phyloP scores from a whole-genome alignment of 2,329 filamentous ascomycete genomes.

The Cladosporium sp. region DNA sequence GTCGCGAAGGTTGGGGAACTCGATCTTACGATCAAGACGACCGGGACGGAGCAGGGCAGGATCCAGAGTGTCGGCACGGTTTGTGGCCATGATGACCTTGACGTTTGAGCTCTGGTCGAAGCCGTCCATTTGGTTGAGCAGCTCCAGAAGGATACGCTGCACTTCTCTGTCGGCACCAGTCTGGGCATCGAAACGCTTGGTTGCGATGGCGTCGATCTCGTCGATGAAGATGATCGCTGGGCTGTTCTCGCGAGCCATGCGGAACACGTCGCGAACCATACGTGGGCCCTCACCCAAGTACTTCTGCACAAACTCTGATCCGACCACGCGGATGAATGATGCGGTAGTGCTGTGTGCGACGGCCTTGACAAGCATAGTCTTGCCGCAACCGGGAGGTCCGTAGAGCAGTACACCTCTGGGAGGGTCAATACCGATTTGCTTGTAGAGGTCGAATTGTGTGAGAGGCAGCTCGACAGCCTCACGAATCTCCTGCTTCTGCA shows the following conservation, averaged over 20 bases:
- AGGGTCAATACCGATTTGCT: constrained; percentile 98
- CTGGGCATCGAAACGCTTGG: constrained; percentile 98
- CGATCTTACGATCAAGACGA: constrained; percentile 95
- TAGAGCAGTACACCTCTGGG: constrained; percentile 95
- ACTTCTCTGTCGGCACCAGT: constrained; percentile 97
- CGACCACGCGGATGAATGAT: constrained; percentile 96
- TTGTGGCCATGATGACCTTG: constrained; percentile 99
- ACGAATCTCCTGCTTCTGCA: constrained; percentile 99
- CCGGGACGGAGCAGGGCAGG: constrained; percentile 91
- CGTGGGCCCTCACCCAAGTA: constrained; percentile 96
- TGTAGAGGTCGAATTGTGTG: constrained; percentile 97
- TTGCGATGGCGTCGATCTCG: constrained; percentile 97
- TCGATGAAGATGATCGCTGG: constrained; percentile 99
- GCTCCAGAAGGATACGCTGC: constrained; percentile 93
- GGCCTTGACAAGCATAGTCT: constrained; percentile 97
- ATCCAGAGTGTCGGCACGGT: constrained; percentile 95
- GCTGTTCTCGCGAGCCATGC: constrained; percentile 98
- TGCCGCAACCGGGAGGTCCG: constrained; percentile 91
- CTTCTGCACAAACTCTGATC: constrained; percentile 98
- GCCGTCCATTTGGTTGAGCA: constrained; percentile 99
- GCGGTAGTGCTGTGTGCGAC: constrained; percentile 98
- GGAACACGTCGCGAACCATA: constrained; percentile 98
- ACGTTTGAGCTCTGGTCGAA: constrained; percentile 99
- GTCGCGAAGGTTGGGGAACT: constrained; percentile 94
- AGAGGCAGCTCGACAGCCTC: constrained; percentile 96